A percentile compares a stretch with the other conserved stretches of the same genome.
Conservation (phyloP, 2,329 filamentous ascomycete species). For the Cryphonectria radicalis region DNA sequence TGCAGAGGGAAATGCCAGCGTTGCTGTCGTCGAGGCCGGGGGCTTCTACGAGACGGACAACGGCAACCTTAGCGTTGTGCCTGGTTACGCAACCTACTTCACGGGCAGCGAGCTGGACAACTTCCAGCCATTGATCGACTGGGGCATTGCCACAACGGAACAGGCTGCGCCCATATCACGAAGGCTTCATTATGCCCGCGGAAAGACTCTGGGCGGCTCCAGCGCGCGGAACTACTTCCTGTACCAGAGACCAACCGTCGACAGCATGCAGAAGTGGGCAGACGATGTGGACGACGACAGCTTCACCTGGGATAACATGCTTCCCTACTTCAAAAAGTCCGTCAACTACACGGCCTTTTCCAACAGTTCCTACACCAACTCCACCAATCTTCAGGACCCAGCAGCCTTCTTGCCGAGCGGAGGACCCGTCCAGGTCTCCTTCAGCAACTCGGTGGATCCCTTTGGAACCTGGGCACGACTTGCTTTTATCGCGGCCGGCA, state of each 20-base stretch:
- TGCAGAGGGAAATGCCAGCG: conserved; percentile 18
- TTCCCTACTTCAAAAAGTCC: conserved; percentile 24
- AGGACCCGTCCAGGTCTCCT: conserved; percentile 24
- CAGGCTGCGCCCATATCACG: conserved; percentile 19
- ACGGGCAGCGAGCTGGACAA: conserved; percentile 14
- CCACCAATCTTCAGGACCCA: conserved; percentile 16
- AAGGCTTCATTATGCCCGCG: conserved; percentile 22
- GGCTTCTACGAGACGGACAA: conserved; percentile 28
- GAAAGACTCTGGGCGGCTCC: conserved; percentile 24
- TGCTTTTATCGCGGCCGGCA: conserved; percentile 18
- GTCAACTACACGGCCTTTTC: conserved; percentile 12
- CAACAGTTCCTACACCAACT: conserved; percentile 25
- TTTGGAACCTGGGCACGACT: conserved; percentile 20
- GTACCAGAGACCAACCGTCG: conserved; percentile 20
- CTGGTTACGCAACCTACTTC: conserved; percentile 19
- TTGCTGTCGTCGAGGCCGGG: conserved; percentile 29
- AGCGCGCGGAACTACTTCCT: conserved; percentile 24
- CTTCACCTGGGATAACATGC: conserved; percentile 23
- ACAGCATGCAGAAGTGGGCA: conserved; percentile 20
- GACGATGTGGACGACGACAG: conserved; percentile 21
- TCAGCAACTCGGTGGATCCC: conserved; percentile 24
- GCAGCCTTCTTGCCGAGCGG: conserved; percentile 14
- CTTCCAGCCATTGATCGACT: conserved; percentile 26
- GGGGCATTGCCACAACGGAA: conserved; percentile 17
- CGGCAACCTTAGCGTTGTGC: conserved; percentile 24